A percentile compares a stretch with the other conserved stretches of the same genome.
These are phyloP conservation scores for Taphrina wiesneri DNA, from an alignment of 1,139 yeast species.

Conservation along the genomic window DNA sequence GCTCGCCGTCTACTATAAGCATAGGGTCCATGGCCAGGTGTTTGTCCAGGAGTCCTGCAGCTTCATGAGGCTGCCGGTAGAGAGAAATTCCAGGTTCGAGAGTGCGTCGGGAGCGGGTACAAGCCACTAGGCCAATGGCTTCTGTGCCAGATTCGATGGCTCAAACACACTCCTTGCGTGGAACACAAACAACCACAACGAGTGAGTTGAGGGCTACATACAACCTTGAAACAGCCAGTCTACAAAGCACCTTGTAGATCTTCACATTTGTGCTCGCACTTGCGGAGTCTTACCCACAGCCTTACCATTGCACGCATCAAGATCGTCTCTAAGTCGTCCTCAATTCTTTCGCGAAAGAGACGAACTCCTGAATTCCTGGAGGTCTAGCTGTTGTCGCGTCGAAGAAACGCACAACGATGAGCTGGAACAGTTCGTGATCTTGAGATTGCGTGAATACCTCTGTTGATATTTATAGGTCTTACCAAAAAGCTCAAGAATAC, in stretches of 20 bases:
- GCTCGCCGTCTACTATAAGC: too few relatives aligned
- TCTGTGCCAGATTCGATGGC: neutral
- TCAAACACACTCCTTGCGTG: neutral
- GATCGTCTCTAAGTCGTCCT: neutral
- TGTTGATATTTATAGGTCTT: neutral
- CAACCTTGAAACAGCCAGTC: neutral
- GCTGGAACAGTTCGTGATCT: conserved; percentile 13
- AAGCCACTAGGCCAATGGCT: too few relatives aligned
- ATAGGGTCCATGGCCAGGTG: too few relatives aligned
- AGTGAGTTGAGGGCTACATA: neutral
- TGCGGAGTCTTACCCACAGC: neutral
- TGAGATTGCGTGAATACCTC: neutral
- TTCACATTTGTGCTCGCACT: neutral
- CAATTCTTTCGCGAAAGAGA: neutral
- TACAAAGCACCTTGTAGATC: neutral
- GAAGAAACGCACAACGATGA: neutral
- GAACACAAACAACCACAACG: conserved; percentile 1
- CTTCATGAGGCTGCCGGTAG: too few relatives aligned
- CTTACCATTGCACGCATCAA: neutral
- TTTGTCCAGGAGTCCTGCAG: too few relatives aligned
- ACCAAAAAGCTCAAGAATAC: conserved; percentile 31
- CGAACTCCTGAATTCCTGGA: neutral
- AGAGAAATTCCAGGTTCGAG: too few relatives aligned
- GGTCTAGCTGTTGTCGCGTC: neutral
- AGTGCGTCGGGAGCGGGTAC: too few relatives aligned